Conservation (phyloP, 83 land plant genomes). For the Larix sibirica region DNA sequence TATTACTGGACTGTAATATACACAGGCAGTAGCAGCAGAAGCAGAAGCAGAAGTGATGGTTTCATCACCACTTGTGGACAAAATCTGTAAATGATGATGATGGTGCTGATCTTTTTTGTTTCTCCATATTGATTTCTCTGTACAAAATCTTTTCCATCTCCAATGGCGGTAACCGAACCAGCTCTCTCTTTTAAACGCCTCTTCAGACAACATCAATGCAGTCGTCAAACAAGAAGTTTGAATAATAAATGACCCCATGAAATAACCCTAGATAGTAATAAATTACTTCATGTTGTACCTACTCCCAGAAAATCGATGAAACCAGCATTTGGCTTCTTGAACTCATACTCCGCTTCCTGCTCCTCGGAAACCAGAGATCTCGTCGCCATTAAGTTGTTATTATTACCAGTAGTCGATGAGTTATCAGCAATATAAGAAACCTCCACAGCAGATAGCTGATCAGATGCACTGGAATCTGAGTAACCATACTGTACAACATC, state of each 20-base stretch:
- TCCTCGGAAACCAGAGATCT: conserved; percentile 1
- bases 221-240: not conserved
- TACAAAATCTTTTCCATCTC: not conserved
- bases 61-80: not conserved
- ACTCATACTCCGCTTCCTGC: not conserved
- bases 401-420: conserved; percentile 4
- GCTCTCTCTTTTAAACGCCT: not conserved
- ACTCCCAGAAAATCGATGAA: conserved; percentile 16
- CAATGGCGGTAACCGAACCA: not conserved
- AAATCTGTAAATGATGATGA: conserved; percentile 11
- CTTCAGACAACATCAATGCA: not conserved
- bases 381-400: not conserved
- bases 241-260: not conserved
- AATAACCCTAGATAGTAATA: not conserved
- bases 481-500: not conserved
- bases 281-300: not conserved
- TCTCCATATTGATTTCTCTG: not conserved
- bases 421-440: not conserved
- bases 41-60: not conserved
- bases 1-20: not conserved
- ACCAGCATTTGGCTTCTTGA: not conserved
- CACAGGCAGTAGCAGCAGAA: not conserved
- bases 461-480: conserved; percentile 7
- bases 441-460: not conserved
- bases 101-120: not conserved